A percentile compares a stretch with the other conserved stretches of the same genome.
Conservation (phyloP, 257 asterid genomes). For the Solanum peruvianum region DNA sequence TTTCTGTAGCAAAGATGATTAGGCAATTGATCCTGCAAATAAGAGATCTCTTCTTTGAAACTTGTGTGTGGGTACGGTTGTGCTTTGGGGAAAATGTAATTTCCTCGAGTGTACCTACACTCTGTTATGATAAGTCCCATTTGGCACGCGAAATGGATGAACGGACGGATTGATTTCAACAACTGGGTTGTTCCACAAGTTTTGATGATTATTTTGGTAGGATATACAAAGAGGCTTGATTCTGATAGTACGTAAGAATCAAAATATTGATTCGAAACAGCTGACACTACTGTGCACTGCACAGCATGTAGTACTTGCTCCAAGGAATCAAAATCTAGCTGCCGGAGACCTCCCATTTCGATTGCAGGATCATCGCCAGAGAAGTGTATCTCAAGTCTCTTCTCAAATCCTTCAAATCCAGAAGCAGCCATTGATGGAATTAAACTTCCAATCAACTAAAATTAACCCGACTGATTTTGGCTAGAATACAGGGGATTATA, state of each 20-base stretch:
- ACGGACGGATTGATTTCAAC: slow-evolving; percentile 56
- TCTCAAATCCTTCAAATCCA: slow-evolving; percentile 95
- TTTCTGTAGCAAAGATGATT: slow-evolving; percentile 30
- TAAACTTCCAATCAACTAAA: neutral
- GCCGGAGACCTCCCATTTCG: slow-evolving; percentile 59
- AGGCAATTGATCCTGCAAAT: slow-evolving; percentile 50
- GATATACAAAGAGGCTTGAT: slow-evolving; percentile 83
- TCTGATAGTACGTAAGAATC: slow-evolving; percentile 85
- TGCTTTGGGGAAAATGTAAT: slow-evolving; percentile 77
- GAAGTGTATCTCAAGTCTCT: slow-evolving; percentile 76
- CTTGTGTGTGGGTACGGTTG: slow-evolving; percentile 79
- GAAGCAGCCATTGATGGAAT: slow-evolving; percentile 59
- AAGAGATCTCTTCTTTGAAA: slow-evolving; percentile 58
- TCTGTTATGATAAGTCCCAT: slow-evolving; percentile 53
- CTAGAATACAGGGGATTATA: neutral
- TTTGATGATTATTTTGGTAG: slow-evolving; percentile 78
- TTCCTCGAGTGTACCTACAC: slow-evolving; percentile 91
- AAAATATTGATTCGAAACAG: slow-evolving; percentile 54
- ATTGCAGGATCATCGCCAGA: slow-evolving; percentile 54
- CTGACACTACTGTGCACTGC: slow-evolving; percentile 92
- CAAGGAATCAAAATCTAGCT: slow-evolving; percentile 32
- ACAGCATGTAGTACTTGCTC: slow-evolving; percentile 75
- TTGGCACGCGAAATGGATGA: slow-evolving; percentile 32
- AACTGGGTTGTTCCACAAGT: slow-evolving; percentile 94
- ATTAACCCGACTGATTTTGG: neutral